A percentile compares a stretch with the other conserved stretches of the same genome.
Evolutionary conservation across 2,329 filamentous ascomycete genomes (phyloP).

Genomic region (Colletotrichum shisoi): DNA sequence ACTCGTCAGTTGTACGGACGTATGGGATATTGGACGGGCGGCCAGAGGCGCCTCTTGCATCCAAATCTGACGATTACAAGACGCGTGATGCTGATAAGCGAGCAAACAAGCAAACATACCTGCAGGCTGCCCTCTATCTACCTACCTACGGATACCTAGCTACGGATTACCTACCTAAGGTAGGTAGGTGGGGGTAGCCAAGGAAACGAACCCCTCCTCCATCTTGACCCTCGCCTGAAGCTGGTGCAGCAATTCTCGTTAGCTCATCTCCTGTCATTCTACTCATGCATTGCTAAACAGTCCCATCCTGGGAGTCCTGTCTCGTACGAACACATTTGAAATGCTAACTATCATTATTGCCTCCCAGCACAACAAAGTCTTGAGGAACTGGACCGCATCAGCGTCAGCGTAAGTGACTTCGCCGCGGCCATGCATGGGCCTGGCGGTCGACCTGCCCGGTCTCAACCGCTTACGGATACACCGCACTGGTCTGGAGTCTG

Average conservation of each 20-base stretch:
- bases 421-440: neutral
- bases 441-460: neutral
- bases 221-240: constrained; percentile 11
- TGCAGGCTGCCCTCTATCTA: neutral
- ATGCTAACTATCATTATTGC: neutral
- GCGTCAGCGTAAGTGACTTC: neutral
- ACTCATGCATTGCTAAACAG: neutral
- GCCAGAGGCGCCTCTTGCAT: constrained; percentile 7
- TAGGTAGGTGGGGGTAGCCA: no score
- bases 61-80: constrained; percentile 17
- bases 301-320: neutral
- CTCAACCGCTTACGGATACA: constrained; percentile 4
- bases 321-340: constrained; percentile 4
- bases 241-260: neutral
- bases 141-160: no score
- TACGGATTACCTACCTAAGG: no score
- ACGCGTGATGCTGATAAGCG: constrained; percentile 9
- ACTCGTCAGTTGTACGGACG: constrained; percentile 22
- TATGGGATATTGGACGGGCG: constrained; percentile 17
- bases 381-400: neutral
- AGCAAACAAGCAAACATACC: constrained; percentile 22
- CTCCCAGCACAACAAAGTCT: neutral
- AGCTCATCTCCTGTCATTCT: neutral
- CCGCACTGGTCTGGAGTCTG: constrained; percentile 5
- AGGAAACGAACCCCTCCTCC: constrained; percentile 6